Percentiles rank a stretch among this genome's conserved stretches.
phyloP scores from a whole-genome alignment of 2,329 filamentous ascomycete species.

The Cladophialophora chaetospira region DNA sequence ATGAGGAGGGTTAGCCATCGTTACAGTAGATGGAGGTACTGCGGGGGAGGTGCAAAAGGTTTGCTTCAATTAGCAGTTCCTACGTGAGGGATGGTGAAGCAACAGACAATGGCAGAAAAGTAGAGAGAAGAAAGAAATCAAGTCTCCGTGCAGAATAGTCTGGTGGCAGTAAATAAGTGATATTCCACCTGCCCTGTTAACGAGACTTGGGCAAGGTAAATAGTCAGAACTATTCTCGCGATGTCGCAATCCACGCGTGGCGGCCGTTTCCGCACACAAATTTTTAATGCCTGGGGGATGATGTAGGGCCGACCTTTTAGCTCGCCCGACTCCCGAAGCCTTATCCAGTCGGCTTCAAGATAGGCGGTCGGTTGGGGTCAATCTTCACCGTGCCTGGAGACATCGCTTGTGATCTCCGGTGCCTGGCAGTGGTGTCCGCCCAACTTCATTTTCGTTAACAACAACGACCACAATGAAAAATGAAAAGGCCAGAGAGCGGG shows the following conservation, averaged over 20 bases:
- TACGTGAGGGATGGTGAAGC: background rate
- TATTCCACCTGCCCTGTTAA: background rate
- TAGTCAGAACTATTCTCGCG: slow-evolving; percentile 8
- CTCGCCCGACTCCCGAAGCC: background rate
- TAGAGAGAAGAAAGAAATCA: background rate
- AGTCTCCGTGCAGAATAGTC: background rate
- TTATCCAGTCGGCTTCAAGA: background rate
- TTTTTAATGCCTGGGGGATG: background rate
- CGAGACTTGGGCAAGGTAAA: background rate
- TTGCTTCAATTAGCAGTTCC: background rate
- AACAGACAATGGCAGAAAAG: background rate
- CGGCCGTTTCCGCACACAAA: slow-evolving; percentile 5
- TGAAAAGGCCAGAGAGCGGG: background rate
- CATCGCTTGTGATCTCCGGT: slow-evolving; percentile 10
- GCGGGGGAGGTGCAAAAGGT: background rate
- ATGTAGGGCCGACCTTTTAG: background rate
- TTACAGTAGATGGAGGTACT: background rate
- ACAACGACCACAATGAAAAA: background rate
- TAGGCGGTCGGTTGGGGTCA: background rate
- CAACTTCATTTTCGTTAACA: background rate
- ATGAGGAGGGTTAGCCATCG: slow-evolving; percentile 64
- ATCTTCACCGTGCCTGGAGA: background rate
- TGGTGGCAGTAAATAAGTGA: slow-evolving; percentile 2
- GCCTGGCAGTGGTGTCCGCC: slow-evolving; percentile 18
- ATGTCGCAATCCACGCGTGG: slow-evolving; percentile 12